Percentiles rank a stretch among this genome's conserved stretches.
Conservation (phyloP, 176 grass and related monocot species). For the Calamus simplicifolius region DNA sequence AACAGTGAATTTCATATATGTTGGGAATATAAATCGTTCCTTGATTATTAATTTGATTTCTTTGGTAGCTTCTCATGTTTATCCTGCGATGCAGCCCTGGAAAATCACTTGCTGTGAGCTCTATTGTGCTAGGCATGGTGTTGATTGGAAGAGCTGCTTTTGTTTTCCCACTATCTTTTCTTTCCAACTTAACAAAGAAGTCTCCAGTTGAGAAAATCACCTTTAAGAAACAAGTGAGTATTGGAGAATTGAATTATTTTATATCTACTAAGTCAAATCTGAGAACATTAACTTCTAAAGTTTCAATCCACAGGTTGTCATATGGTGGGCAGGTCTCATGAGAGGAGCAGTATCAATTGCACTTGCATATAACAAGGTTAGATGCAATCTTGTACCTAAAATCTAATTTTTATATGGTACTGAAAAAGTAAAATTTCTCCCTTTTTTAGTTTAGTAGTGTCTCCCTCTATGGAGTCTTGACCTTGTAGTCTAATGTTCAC, state of each 20-base stretch:
- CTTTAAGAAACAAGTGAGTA: slow-evolving; percentile 73
- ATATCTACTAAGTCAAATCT: background rate
- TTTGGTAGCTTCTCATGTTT: slow-evolving; percentile 7
- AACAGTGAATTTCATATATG: too few relatives aligned
- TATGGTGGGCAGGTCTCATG: slow-evolving; percentile 98
- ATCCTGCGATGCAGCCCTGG: slow-evolving; percentile 48
- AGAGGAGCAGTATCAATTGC: slow-evolving; percentile 92
- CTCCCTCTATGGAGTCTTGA: too few relatives aligned
- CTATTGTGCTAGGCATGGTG: slow-evolving; percentile 60
- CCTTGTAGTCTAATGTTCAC: too few relatives aligned
- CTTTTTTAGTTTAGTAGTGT: background rate
- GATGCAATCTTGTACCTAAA: background rate
- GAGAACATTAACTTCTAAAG: slow-evolving; percentile 15
- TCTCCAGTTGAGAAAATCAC: slow-evolving; percentile 49
- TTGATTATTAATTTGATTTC: background rate
- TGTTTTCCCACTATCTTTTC: slow-evolving; percentile 60
- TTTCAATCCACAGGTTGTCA: slow-evolving; percentile 48
- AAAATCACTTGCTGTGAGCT: slow-evolving; percentile 56
- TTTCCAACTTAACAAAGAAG: slow-evolving; percentile 76
- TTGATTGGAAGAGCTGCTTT: slow-evolving; percentile 82
- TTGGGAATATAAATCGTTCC: too few relatives aligned
- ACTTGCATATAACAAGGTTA: slow-evolving; percentile 83
- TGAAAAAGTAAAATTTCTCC: background rate
- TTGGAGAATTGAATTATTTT: slow-evolving; percentile 13
- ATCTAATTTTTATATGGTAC: background rate